Percentiles rank a stretch among this genome's conserved stretches.
Evolutionary conservation across 139 green algal genomes (phyloP).

Genomic region (Coccomyxa sp.): DNA sequence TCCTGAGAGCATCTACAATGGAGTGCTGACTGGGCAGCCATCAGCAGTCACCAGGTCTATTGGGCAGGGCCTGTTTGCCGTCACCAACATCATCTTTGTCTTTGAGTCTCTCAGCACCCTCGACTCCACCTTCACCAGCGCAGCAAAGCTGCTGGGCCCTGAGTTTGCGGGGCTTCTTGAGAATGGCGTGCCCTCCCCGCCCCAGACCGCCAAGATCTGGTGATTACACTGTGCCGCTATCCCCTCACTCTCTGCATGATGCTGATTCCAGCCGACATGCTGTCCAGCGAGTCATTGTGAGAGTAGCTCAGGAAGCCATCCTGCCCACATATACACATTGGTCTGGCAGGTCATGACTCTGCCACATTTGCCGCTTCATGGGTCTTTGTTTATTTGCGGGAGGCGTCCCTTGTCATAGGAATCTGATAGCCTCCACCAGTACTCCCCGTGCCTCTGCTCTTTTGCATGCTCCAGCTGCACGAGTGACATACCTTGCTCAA

Average conservation of each 20-base stretch:
- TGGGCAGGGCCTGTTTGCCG: conserved; percentile 15
- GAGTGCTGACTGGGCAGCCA: conserved; percentile 11
- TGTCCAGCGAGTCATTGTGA: no score
- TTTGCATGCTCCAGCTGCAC: not conserved
- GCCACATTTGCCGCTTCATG: no score
- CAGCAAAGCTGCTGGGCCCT: conserved; percentile 24
- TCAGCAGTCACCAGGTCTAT: conserved; percentile 17
- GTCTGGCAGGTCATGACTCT: no score
- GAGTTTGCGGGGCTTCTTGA: conserved; percentile 23
- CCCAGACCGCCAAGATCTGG: conserved; percentile 11
- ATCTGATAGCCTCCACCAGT: no score
- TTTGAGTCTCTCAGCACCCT: conserved; percentile 18
- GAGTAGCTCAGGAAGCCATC: no score
- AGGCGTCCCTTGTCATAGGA: not conserved
- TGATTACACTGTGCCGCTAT: not conserved
- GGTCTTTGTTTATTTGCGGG: not conserved
- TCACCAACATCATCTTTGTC: conserved; percentile 28
- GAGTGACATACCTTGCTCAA: not conserved
- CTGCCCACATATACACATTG: no score
- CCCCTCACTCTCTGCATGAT: not conserved
- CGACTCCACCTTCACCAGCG: conserved; percentile 26
- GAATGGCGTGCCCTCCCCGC: conserved; percentile 10
- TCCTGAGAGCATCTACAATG: conserved; percentile 7
- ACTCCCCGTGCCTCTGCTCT: not conserved
- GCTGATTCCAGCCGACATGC: not conserved